Evolutionary conservation across 805 yeast genomes (phyloP), one percentile per base, ranked within the genome.

Genomic region (Candida awuae): DNA sequence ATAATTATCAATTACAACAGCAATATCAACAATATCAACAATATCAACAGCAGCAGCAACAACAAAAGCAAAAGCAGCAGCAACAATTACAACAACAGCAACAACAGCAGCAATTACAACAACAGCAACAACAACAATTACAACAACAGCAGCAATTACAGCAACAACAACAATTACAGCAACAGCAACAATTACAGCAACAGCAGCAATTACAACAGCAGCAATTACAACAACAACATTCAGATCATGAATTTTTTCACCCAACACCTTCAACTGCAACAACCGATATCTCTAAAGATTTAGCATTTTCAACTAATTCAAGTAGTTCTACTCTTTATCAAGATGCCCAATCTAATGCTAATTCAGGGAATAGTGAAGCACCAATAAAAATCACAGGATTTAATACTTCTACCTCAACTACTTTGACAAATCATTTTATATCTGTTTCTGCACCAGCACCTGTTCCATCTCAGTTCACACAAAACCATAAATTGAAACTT

Each of bases 201-300:
- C 25, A 29, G 8, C 27, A 25, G 20, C 21, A 16, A 27, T 20
- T n/a, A 12, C 16, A 2, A 34, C 37, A 27, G 39, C 45, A 19
- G 8, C 28, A 21, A 21, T 29, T 23, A 8, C 27, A 25, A 22
- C 21, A 16, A 27, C 18, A 13, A 25, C 28, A 25, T 25, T 12
- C 10, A 12, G 28, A 25, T 25, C 14, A 14, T 25, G 28, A 25
- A 12, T 12, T 25, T 25, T 25, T 25, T 14, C 63, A 62, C 27
- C 68, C 70, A 18, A 55, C 68, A 0, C 67, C 67, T 16, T 66
- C 75, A 6, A 65, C 66, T 9, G 75, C 82, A 8, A 75, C 82
- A 3, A 75, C 82, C 1, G 68, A 65, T 42, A 62, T 75, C 22
- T 66, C 75, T 13, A 69, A 65, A 50, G 78, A 73, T 47, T 53